Percentiles rank a stretch among this genome's conserved stretches.
Conservation (phyloP, 345 rosid species). For the Aethionema arabicum region DNA sequence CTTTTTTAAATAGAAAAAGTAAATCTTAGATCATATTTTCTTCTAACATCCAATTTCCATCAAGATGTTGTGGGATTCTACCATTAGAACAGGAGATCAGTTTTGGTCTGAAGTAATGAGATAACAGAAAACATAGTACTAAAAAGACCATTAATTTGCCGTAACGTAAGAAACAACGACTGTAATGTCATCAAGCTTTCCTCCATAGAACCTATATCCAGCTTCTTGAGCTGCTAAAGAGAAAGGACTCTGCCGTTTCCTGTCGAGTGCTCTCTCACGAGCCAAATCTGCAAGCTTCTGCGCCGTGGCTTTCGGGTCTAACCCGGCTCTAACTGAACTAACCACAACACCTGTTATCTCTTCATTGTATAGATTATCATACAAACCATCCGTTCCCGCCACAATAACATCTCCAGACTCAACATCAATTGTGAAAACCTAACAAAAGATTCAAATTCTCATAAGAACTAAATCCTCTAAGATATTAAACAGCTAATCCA, state of each 20-base stretch:
- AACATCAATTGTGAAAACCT: conserved; percentile 79
- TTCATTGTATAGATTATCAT: conserved; percentile 81
- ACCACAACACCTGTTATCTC: conserved; percentile 80
- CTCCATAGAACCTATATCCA: conserved; percentile 86
- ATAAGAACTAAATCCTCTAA: background rate
- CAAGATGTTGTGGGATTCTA: conserved; percentile 18
- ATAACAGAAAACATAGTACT: too few relatives aligned
- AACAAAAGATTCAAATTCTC: background rate
- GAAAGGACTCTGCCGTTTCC: conserved; percentile 80
- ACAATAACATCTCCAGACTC: conserved; percentile 78
- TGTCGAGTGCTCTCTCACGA: conserved; percentile 70
- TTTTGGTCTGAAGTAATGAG: conserved; percentile 7
- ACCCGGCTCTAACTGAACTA: conserved; percentile 67
- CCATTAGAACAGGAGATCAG: conserved; percentile 5
- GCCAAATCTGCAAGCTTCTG: conserved; percentile 88
- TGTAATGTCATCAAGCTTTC: conserved; percentile 96
- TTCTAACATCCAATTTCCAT: too few relatives aligned
- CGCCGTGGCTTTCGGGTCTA: conserved; percentile 69
- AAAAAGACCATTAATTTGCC: conserved; percentile 19
- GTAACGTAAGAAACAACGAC: conserved; percentile 78
- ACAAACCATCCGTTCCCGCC: conserved; percentile 95
- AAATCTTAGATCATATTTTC: conserved; percentile 1
- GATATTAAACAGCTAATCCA: background rate
- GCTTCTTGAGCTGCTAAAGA: conserved; percentile 89
- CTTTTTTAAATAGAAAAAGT: background rate